A percentile compares a stretch with the other conserved stretches of the same genome.
Conservation (phyloP, 345 rosid species). For the Syzygium grande region DNA sequence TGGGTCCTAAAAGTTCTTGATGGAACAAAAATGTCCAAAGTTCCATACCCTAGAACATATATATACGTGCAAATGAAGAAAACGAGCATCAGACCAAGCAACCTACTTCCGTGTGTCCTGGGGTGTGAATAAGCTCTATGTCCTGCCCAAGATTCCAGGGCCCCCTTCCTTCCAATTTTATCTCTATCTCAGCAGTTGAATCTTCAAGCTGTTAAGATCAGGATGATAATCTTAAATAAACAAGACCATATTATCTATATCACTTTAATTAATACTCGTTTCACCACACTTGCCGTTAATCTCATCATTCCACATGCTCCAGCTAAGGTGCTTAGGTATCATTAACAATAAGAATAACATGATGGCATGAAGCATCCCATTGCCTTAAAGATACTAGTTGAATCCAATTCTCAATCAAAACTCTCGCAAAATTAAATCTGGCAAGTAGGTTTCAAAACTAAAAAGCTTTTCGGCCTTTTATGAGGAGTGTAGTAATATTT, state of each 20-base stretch:
- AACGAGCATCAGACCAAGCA: neutral
- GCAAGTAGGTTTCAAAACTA: neutral
- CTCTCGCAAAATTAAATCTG: neutral
- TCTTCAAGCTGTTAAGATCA: constrained; percentile 24
- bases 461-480: neutral
- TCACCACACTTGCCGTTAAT: neutral
- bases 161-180: constrained; percentile 54
- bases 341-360: neutral
- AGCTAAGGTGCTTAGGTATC: neutral
- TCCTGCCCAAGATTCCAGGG: constrained; percentile 46
- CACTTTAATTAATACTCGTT: neutral
- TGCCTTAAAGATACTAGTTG: neutral
- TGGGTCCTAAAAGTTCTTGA: neutral
- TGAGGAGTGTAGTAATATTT: neutral
- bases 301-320: neutral
- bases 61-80: neutral
- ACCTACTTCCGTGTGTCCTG: constrained; percentile 52
- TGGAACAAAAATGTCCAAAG: neutral
- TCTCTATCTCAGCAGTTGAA: constrained; percentile 43
- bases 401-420: neutral
- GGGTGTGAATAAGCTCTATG: constrained; percentile 44
- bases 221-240: neutral
- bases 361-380: neutral
- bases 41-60: neutral
- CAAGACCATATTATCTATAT: neutral